Evolutionary conservation across 805 yeast species (phyloP).

Genomic region (Candida khao-thaluensis): DNA sequence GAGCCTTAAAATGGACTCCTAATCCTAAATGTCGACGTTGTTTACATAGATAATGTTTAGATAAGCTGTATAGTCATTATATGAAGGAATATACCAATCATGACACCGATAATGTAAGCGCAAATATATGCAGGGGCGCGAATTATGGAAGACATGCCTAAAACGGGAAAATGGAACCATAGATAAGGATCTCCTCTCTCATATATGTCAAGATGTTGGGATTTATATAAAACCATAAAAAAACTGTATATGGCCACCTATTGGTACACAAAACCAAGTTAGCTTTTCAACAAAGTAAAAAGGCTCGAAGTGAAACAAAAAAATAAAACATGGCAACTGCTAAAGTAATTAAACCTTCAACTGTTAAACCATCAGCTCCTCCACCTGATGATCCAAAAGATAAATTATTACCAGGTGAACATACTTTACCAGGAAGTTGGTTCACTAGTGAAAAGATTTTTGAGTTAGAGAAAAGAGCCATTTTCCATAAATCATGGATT

Average conservation of each 20-base stretch:
- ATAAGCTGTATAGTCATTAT: not conserved
- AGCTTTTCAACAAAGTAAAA: too few relatives aligned
- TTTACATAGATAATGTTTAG: too few relatives aligned
- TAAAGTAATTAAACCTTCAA: slow-evolving; percentile 1
- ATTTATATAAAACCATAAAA: too few relatives aligned
- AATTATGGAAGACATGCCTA: too few relatives aligned
- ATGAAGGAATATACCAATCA: not conserved
- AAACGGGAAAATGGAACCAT: slow-evolving; percentile 10
- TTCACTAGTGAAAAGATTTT: slow-evolving; percentile 60
- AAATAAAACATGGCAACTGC: slow-evolving; percentile 10
- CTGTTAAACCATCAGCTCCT: slow-evolving; percentile 23
- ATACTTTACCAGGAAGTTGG: slow-evolving; percentile 66
- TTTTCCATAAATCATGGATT: slow-evolving; percentile 58
- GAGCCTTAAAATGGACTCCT: too few relatives aligned
- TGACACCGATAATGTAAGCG: too few relatives aligned
- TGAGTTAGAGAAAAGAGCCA: slow-evolving; percentile 57
- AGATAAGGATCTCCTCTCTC: slow-evolving; percentile 7
- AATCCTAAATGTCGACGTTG: too few relatives aligned
- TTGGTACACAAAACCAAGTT: too few relatives aligned
- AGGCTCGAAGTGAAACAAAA: too few relatives aligned
- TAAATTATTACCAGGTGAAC: slow-evolving; percentile 25
- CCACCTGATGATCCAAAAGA: slow-evolving; percentile 12
- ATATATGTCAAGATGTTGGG: too few relatives aligned
- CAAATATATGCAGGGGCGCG: not conserved
- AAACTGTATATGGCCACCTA: too few relatives aligned